Evolutionary conservation across 768 basidiomycete species (phyloP).

Genomic region (Hygrocybe coccinea): DNA sequence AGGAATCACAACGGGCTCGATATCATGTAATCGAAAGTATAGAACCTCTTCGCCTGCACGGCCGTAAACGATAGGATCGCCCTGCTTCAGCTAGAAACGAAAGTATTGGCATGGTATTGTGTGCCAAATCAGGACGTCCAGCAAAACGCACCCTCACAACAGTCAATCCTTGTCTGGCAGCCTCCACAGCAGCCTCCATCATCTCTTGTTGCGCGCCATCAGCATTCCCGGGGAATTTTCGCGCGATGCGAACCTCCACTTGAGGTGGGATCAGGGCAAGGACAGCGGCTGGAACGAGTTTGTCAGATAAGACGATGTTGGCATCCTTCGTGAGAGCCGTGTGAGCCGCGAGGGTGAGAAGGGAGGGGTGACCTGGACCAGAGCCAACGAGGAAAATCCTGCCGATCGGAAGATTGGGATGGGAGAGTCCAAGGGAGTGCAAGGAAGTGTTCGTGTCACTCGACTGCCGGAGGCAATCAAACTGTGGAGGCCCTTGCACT

Average conservation of each 20-base stretch:
- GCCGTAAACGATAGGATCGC: constrained; percentile 93
- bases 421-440: constrained; percentile 31
- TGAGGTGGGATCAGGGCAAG: constrained; percentile 74
- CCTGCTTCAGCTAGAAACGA: constrained; percentile 78
- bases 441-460: constrained; percentile 17
- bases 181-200: constrained; percentile 87
- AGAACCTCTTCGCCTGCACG: constrained; percentile 92
- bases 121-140: not conserved
- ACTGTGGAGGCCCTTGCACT: not conserved
- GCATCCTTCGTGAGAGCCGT: constrained; percentile 72
- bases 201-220: constrained; percentile 92
- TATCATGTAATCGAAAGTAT: constrained; percentile 83
- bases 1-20: constrained; percentile 79
- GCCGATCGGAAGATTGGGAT: constrained; percentile 36
- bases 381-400: constrained; percentile 90
- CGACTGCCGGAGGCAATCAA: not conserved
- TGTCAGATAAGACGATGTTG: constrained; percentile 90
- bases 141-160: constrained; percentile 71
- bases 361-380: constrained; percentile 90
- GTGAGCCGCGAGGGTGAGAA: constrained; percentile 86
- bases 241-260: constrained; percentile 80
- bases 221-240: constrained; percentile 96
- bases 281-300: constrained; percentile 87
- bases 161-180: constrained; percentile 69
- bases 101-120: not conserved